Evolutionary conservation across 2,329 filamentous ascomycete species (phyloP).

Genomic region (Colletotrichum acutatum): DNA sequence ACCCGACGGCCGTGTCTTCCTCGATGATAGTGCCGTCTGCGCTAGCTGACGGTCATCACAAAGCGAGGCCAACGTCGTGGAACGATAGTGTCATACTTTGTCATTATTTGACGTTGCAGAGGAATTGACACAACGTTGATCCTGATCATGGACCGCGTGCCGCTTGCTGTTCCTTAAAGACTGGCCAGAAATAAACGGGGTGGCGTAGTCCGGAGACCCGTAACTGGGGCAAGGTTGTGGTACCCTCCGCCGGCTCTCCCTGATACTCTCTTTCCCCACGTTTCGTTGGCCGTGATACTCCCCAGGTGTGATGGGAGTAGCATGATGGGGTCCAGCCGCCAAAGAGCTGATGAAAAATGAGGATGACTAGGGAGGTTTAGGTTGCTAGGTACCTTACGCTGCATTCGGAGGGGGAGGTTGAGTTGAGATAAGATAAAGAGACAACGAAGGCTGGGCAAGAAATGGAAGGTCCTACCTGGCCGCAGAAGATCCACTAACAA

Average conservation of each 20-base stretch:
- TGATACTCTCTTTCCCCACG: neutral
- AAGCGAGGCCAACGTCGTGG: neutral
- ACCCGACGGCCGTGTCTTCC: constrained; percentile 13
- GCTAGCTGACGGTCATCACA: neutral
- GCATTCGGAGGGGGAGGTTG: constrained; percentile 6
- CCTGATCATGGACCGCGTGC: constrained; percentile 6
- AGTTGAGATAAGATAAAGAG: constrained; percentile 34
- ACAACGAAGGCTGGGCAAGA: constrained; percentile 18
- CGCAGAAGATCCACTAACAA: neutral
- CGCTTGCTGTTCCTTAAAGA: neutral
- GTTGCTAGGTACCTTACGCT: neutral
- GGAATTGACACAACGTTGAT: constrained; percentile 2
- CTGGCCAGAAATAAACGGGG: neutral
- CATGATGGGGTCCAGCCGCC: neutral
- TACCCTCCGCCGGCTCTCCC: neutral
- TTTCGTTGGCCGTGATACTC: neutral
- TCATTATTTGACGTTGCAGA: neutral
- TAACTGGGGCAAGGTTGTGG: constrained; percentile 17
- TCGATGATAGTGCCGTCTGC: neutral
- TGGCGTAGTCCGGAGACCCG: constrained; percentile 1
- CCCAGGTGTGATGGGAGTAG: neutral
- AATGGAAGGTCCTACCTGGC: neutral
- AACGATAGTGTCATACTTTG: neutral
- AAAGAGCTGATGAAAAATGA: constrained; percentile 11
- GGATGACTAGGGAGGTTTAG: constrained; percentile 21